Base-by-base conservation (phyloP, 208 protist genomes). In the Leishmania amazonensis region DNA sequence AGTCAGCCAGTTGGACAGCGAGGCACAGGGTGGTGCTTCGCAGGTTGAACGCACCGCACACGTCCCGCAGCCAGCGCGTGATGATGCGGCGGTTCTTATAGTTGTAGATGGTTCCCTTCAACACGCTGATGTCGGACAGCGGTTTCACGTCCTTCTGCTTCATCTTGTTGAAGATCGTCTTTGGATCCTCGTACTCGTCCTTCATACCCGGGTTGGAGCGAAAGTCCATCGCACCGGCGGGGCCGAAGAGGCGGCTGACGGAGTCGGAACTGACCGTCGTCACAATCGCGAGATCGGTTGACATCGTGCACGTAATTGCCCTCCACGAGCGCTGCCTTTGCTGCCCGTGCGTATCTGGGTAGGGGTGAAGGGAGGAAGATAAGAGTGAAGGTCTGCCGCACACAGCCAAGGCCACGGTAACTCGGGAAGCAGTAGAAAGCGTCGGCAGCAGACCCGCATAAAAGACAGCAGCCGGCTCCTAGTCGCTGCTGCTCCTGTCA, bases 71-170 rank as follows among this genome's bases (percentile, higher is more conserved):
- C 92, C 94, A 97, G 21, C 87, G 83, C 21, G 92, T 93, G 81
- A 97, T 95, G 80, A 95, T 94, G 75, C 87, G 87, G 64, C 94
- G 88, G 79, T 97, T 97, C 65, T 95, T 95, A 81, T 88, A 94
- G 78, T 88, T 94, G 85, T 95, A 97, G 60, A 97, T 90, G 81
- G 90, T 87, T 68, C 87, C 85, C 67, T 96, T 95, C 28, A 97
- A 82, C n/a, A 93, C 74, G 58, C 83, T 92, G 51, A 97, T 91
- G 83, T 93, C 87, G 4, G 85, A 19, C 35, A 97, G 78, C 38
- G 94, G 92, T n/a, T 84, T 68, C 42, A 93, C 79, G 40, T 93
- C 92, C 77, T 91, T 94, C 62, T 86, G 62, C 79, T 88, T 88
- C 94, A 97, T 97, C 68, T 82, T 87, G 51, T 90, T 76, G 78